phyloP scores from a whole-genome alignment of 2,329 filamentous ascomycete species.

The Epichloe baconii region DNA sequence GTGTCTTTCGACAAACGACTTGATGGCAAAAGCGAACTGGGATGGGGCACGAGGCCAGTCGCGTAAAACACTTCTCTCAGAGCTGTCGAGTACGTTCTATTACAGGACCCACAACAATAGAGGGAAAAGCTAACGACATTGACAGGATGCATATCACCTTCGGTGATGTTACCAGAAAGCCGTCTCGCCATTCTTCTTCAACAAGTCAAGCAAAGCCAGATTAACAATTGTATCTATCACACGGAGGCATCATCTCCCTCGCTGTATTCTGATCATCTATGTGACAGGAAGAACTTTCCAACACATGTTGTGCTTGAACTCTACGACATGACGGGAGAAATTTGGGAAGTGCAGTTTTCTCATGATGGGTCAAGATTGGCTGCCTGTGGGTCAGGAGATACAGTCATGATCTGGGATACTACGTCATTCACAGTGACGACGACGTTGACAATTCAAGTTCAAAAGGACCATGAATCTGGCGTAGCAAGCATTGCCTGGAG shows the following conservation, averaged over 20 bases:
- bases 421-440: constrained; percentile 52
- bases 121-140: neutral
- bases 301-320: constrained; percentile 58
- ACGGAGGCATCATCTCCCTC: constrained; percentile 69
- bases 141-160: constrained; percentile 78
- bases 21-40: constrained; percentile 69
- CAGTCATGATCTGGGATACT: constrained; percentile 73
- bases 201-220: constrained; percentile 73
- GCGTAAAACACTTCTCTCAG: constrained; percentile 59
- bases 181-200: constrained; percentile 69
- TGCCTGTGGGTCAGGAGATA: constrained; percentile 63
- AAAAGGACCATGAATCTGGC: constrained; percentile 48
- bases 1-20: constrained; percentile 66
- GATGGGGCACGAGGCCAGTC: constrained; percentile 68
- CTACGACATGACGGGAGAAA: constrained; percentile 62
- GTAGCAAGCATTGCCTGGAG: constrained; percentile 83
- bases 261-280: constrained; percentile 78
- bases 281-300: constrained; percentile 70
- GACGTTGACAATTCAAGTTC: constrained; percentile 30
- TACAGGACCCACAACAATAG: neutral
- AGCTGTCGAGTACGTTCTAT: constrained; percentile 59
- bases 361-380: constrained; percentile 74
- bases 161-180: constrained; percentile 92
- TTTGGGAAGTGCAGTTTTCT: constrained; percentile 87
- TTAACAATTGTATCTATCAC: constrained; percentile 76